Evolutionary conservation across 2,329 filamentous ascomycete genomes (phyloP).

Genomic region (Alternaria sp.): DNA sequence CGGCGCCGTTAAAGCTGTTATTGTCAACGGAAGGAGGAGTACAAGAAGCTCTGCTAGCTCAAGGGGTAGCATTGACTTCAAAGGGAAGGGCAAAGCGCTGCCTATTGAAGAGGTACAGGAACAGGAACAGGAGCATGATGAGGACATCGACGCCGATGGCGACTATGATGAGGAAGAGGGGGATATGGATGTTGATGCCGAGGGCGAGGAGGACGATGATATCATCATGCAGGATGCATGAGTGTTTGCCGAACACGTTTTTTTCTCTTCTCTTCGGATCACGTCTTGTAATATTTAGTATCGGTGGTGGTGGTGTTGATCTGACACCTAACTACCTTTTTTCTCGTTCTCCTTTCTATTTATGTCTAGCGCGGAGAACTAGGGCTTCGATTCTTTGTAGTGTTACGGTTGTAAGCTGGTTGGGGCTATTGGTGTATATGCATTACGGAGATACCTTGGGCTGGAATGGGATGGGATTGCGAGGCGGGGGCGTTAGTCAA

Average conservation of each 20-base stretch:
- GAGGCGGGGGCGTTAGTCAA: not conserved
- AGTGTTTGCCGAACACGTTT: not conserved
- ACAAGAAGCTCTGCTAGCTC: conserved; percentile 41
- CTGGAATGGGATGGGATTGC: not conserved
- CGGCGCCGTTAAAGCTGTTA: conserved; percentile 36
- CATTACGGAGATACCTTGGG: conserved; percentile 9
- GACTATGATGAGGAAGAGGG: conserved; percentile 17
- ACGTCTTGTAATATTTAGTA: not conserved
- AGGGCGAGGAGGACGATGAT: conserved; percentile 39
- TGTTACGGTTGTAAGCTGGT: not conserved
- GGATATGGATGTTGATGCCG: conserved; percentile 16
- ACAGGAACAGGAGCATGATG: conserved; percentile 39
- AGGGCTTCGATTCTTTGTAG: not conserved
- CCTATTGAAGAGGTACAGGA: conserved; percentile 39
- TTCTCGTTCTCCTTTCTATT: not conserved
- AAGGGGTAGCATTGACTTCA: conserved; percentile 32
- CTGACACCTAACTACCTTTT: not conserved
- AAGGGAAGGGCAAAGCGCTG: conserved; percentile 36
- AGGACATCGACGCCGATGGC: conserved; percentile 32
- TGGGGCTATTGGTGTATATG: not conserved
- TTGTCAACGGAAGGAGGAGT: conserved; percentile 35
- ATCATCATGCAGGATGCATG: conserved; percentile 20
- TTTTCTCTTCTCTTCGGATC: not conserved
- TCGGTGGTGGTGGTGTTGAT: not conserved
- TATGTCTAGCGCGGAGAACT: not conserved